A percentile compares a stretch with the other conserved stretches of the same genome.
Conservation (phyloP, 805 yeast species). For the Hanseniaspora hatyaiensis region DNA sequence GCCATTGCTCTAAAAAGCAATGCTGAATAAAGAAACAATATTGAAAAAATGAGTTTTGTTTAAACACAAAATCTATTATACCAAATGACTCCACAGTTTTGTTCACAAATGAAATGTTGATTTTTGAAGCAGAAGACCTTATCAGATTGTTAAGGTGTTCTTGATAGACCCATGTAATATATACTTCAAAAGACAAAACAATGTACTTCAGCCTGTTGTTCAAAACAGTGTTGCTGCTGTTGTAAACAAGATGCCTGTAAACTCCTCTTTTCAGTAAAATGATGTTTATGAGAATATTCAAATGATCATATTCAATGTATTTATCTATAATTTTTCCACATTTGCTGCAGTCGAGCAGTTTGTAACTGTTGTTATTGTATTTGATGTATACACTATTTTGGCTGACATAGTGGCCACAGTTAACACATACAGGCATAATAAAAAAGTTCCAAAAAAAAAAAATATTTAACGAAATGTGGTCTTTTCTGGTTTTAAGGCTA, state of each 20-base stretch:
- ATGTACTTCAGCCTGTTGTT: constrained; percentile 38
- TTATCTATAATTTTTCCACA: constrained; percentile 76
- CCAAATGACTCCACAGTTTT: background rate
- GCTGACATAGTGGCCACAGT: constrained; percentile 49
- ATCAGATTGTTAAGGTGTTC: constrained; percentile 34
- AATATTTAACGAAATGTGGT: too few relatives aligned
- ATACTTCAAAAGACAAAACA: constrained; percentile 71
- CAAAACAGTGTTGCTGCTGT: constrained; percentile 26
- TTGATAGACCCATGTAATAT: constrained; percentile 81
- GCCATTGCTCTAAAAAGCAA: constrained; percentile 38
- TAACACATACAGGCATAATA: constrained; percentile 51
- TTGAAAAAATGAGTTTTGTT: constrained; percentile 35
- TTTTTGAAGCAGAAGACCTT: background rate
- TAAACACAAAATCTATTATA: constrained; percentile 28
- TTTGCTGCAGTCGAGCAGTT: constrained; percentile 58
- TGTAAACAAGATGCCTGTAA: constrained; percentile 74
- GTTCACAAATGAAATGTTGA: background rate
- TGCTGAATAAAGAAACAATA: constrained; percentile 46
- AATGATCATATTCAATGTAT: constrained; percentile 82
- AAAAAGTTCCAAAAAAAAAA: too few relatives aligned
- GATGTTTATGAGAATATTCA: constrained; percentile 71
- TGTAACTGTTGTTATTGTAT: constrained; percentile 68
- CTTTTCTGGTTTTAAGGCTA: too few relatives aligned
- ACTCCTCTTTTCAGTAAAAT: constrained; percentile 78
- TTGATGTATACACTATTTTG: constrained; percentile 54